Base-by-base conservation (phyloP, 2,329 filamentous ascomycete species). In the Colletotrichum viniferum region DNA sequence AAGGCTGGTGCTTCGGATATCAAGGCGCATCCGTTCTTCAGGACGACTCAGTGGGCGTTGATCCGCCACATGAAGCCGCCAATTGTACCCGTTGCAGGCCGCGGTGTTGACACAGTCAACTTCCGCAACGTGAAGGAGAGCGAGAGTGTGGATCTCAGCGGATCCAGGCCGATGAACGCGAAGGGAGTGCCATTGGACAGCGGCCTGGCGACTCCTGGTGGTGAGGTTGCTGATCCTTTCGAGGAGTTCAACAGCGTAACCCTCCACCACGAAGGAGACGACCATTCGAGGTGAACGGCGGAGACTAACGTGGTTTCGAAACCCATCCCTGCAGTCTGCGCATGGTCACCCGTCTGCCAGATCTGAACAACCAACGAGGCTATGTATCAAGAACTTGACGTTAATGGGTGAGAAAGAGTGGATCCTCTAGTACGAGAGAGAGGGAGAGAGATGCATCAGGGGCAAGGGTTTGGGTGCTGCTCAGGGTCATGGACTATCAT, bases 231-330 rank as follows among this genome's bases (percentile, higher is more conserved):
- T 5, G 97, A 99, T 89, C 97, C 97, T 3, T 99, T 99, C 82
- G 95, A 98, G 85, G 97, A 98, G 84, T 99, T 99, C 86, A 99
- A 98, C 88, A 98, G 95, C 82, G 96, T 99, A 56, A 99, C 97
- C 66, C 88, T 99, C 77, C 96, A 98, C 84, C 97, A 99, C 82
- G 97, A 98, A 72, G 97, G 96, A 18, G 96, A 98, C 79, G 88
- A 92, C 62, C 78, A 78, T 43, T 74, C 72, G 14, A 76, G 21
- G 77, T 79, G 66, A 81, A 79, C 13, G 81, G 79, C 30, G 76
- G 77, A 61, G 73, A 78, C 63, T 66, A 48, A 43, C 26, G 60
- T 18, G 28, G 48, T 48, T 69, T 43, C 28, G n/a, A 67, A 60
- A 60, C 24, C 65, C 48, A 38, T 26, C 14, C 34, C 48, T 21